Conservation (phyloP, 192 early-diverging fungal species). For the Phycomyces nitens region DNA sequence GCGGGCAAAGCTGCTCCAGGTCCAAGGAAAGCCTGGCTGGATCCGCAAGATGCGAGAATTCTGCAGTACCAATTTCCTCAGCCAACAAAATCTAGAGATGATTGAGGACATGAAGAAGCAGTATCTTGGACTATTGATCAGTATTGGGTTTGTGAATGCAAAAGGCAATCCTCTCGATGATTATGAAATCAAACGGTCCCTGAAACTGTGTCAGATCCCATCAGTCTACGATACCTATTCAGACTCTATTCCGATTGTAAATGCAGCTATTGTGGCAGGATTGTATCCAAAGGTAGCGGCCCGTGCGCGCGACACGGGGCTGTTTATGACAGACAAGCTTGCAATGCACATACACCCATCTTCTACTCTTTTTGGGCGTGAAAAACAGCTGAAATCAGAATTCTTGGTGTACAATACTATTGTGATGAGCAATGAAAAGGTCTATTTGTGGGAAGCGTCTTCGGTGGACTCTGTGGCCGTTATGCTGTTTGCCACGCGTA, state of each 20-base stretch:
- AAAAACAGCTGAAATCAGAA: slow-evolving; percentile 18
- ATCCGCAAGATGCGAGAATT: slow-evolving; percentile 34
- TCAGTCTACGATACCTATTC: slow-evolving; percentile 39
- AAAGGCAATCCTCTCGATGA: slow-evolving; percentile 25
- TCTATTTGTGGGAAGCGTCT: slow-evolving; percentile 51
- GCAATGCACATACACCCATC: slow-evolving; percentile 77
- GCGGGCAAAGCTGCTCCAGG: slow-evolving; percentile 32
- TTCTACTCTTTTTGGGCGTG: slow-evolving; percentile 57
- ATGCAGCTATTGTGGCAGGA: slow-evolving; percentile 75
- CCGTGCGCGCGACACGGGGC: slow-evolving; percentile 27
- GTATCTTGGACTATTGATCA: slow-evolving; percentile 44
- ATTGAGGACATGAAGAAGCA: slow-evolving; percentile 60
- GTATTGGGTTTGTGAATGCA: slow-evolving; percentile 45
- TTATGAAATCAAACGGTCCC: slow-evolving; percentile 13
- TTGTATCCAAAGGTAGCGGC: slow-evolving; percentile 76
- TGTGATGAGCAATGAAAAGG: slow-evolving; percentile 42
- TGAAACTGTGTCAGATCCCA: slow-evolving; percentile 37
- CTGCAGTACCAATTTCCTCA: slow-evolving; percentile 47
- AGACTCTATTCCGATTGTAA: slow-evolving; percentile 51
- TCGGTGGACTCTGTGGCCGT: slow-evolving; percentile 40
- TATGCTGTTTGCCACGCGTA: slow-evolving; percentile 47
- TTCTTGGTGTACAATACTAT: slow-evolving; percentile 47
- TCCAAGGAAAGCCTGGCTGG: slow-evolving; percentile 14
- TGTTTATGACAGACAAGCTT: slow-evolving; percentile 41
- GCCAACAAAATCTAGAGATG: slow-evolving; percentile 46